phyloP scores from a whole-genome alignment of 192 early-diverging fungal species.

The Allomyces macrogynus region DNA sequence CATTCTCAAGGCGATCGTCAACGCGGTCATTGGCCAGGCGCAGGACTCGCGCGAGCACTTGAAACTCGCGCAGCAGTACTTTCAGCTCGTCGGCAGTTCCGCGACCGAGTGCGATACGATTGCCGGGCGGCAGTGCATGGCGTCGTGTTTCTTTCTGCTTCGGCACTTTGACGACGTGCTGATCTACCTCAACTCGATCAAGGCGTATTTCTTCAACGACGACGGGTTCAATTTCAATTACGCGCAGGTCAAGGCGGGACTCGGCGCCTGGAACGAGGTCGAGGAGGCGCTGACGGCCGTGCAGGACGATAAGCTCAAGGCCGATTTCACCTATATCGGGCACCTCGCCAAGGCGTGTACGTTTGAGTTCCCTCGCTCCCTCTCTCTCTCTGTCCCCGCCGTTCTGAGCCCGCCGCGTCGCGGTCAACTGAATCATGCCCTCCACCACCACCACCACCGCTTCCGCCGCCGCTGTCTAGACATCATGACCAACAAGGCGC shows the following conservation, averaged over 20 bases:
- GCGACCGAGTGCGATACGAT: constrained; percentile 43
- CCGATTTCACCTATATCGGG: constrained; percentile 33
- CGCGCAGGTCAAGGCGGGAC: constrained; percentile 35
- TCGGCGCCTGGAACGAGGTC: constrained; percentile 33
- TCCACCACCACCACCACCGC: too few species aligned
- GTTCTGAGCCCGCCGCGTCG: too few species aligned
- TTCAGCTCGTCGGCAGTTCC: constrained; percentile 35
- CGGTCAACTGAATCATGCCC: too few species aligned
- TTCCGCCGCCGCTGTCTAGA: constrained; percentile 14
- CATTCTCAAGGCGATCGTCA: constrained; percentile 41
- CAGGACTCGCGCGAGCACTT: constrained; percentile 39
- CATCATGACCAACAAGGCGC: constrained; percentile 40
- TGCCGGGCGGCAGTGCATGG: constrained; percentile 41
- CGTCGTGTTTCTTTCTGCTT: constrained; percentile 35
- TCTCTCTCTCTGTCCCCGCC: too few species aligned
- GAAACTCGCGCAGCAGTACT: constrained; percentile 42
- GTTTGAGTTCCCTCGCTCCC: constrained; percentile 1
- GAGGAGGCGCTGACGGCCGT: constrained; percentile 34
- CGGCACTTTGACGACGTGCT: constrained; percentile 43
- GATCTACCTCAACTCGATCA: constrained; percentile 40
- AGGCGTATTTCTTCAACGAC: constrained; percentile 47
- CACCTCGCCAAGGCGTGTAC: constrained; percentile 38
- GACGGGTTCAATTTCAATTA: constrained; percentile 46
- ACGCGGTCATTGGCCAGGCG: constrained; percentile 35
- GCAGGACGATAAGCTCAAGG: constrained; percentile 35